Base-by-base conservation (phyloP, 768 basidiomycete genomes). In the Hygrocybe coccinea region DNA sequence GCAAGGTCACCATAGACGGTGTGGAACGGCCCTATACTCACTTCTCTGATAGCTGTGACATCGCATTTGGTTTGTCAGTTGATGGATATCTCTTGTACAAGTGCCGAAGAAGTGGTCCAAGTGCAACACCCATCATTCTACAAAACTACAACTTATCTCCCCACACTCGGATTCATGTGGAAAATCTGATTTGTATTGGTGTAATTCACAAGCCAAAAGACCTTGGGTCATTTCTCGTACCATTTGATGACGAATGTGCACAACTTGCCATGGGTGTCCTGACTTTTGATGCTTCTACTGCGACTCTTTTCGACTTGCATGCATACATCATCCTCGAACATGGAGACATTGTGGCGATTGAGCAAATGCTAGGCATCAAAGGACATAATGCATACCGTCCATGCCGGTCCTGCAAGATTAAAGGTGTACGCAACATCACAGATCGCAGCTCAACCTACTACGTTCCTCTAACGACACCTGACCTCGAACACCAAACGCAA, bases 41-140 rank as follows among this genome's bases (percentile, higher is more conserved):
- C 61, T 82, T 83, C 52, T 62, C 64, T 0, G 68, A 71, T 17
- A 39, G 35, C 0, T 64, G 64, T 5, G 78, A 81, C 50, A 63
- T 81, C n/a, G 76, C 78, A 1, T 65, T 81, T 6, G 72, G 69
- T 0, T 53, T 79, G 1, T 72, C 71, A 2, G 69, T 69, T 0
- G 78, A 82, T 63, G 74, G 79, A 0, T 78, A 78, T 60, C 60
- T 64, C 0, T 68, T 74, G 3, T 76, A 72, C 59, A 71, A 71
- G 37, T 57, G 64, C 1, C 62, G 67, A 0, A 65, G 65, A 3
- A 56, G 63, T 2, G 58, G 58, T 1, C 58, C 59, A 2, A 74
- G 74, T 0, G 67, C 68, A 9, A 80, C 75, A 65, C 79, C 77
- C 0, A 57, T 81, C 5, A 55, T 81, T 15, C 10, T 75, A 0